Percentiles rank a stretch among this genome's conserved stretches.
Evolutionary conservation across 23 red algal genomes (phyloP).

Genomic region (Gracilaria domingensis): DNA sequence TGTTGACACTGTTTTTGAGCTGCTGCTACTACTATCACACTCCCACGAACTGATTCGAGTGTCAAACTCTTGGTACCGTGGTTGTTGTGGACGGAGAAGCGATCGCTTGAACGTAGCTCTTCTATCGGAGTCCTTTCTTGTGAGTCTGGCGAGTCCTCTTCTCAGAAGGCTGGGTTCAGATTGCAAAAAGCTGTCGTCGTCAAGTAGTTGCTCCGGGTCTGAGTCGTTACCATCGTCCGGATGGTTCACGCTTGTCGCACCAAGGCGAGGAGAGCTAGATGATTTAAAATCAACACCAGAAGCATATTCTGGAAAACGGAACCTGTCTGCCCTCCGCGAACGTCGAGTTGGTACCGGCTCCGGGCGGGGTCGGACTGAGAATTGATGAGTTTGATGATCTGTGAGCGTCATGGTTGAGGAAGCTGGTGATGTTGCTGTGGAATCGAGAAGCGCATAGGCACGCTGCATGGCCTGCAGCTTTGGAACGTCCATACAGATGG

Average conservation of each 20-base stretch:
- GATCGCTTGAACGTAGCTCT: constrained; percentile 8
- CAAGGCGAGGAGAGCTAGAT: neutral
- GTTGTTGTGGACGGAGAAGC: neutral
- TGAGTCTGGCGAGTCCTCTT: constrained; percentile 20
- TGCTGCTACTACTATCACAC: constrained; percentile 16
- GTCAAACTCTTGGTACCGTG: constrained; percentile 6
- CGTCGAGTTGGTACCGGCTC: constrained; percentile 3
- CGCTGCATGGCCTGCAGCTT: constrained; percentile 40
- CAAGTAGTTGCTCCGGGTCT: neutral
- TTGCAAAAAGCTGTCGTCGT: constrained; percentile 25
- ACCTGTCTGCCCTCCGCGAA: neutral
- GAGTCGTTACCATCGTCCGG: neutral
- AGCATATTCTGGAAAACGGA: constrained; percentile 16
- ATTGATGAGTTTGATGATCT: neutral
- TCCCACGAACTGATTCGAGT: neutral
- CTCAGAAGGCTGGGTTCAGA: constrained; percentile 15
- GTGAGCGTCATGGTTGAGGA: constrained; percentile 13
- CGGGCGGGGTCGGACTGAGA: neutral
- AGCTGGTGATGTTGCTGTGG: neutral
- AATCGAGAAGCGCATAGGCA: constrained; percentile 16
- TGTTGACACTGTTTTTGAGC: neutral
- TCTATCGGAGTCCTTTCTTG: constrained; percentile 30
- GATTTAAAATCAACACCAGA: constrained; percentile 7
- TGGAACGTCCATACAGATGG: constrained; percentile 29
- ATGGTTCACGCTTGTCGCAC: neutral